Percentiles rank a stretch among this genome's conserved stretches.
These are phyloP conservation scores for Ogataea allantospora DNA, from an alignment of 805 yeast species.

Conservation along the genomic window DNA sequence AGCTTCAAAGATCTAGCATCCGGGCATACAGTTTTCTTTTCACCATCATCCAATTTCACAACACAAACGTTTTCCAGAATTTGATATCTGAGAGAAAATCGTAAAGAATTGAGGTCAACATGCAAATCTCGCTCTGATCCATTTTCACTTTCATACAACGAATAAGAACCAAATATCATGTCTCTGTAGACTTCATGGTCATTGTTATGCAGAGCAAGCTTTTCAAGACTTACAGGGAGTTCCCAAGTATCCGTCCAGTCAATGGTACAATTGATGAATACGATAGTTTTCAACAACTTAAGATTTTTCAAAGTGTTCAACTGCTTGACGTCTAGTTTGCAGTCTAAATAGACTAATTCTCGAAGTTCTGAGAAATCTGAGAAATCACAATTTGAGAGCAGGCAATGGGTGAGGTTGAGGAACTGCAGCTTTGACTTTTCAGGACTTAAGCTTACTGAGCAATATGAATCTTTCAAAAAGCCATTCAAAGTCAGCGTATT, in stretches of 20 bases:
- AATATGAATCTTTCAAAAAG: conserved; percentile 7
- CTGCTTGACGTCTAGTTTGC: conserved; percentile 11
- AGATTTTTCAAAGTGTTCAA: conserved; percentile 13
- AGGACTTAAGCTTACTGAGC: conserved; percentile 1
- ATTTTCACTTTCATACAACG: background rate
- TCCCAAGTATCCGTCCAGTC: conserved; percentile 19
- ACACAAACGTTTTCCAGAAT: conserved; percentile 4
- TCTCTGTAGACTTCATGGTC: conserved; percentile 19
- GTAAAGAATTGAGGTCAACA: conserved; percentile 19
- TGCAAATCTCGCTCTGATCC: background rate
- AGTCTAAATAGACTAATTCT: conserved; percentile 21
- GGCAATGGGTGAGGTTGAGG: conserved; percentile 16
- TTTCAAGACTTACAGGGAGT: conserved; percentile 18
- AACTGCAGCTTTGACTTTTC: conserved; percentile 6
- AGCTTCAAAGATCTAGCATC: no score
- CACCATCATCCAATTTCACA: conserved; percentile 8
- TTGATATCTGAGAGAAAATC: conserved; percentile 7
- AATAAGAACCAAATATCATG: conserved; percentile 8
- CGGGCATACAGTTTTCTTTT: no score
- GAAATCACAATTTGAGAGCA: conserved; percentile 14
- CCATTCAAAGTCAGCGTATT: conserved; percentile 17
- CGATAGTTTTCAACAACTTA: conserved; percentile 9
- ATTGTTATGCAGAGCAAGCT: conserved; percentile 19
- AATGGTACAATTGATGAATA: conserved; percentile 22
- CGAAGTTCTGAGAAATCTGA: conserved; percentile 13